Evolutionary conservation across 768 basidiomycete genomes (phyloP), one percentile per base, ranked within the genome.

Genomic region (Dioszegia hungarica): DNA sequence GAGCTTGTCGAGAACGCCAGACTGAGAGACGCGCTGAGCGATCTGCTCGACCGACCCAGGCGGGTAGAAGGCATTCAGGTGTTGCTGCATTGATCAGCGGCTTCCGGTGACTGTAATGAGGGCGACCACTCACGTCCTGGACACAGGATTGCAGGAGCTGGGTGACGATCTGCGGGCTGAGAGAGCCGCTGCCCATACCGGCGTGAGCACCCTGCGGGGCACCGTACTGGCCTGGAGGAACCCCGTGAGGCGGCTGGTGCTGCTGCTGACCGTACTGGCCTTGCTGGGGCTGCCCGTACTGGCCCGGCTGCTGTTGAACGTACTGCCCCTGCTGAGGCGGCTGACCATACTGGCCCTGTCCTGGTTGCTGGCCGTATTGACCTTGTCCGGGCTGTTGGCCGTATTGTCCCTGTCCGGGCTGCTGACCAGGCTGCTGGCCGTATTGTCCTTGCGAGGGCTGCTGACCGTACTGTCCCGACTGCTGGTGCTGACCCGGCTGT

Each of bases 51-150:
- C 66, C 0, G 62, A 53, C 9, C 71, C 69, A 9, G 74, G 75
- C 19, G 76, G 77, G 64, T 75, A 79, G 66, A 79, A 79, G 4
- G 73, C 68, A 48, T 63, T 53, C 47, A 79, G 61, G 41, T 76
- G 71, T 73, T 78, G 76, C 64, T 76, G 52, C 3, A 33, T 25
- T 20, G 19, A n/a, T 54, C 46, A 60, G 58, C 58, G 9, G 17
- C n/a, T 24, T 46, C n/a, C 2, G 52, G 38, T 20, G 40, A 29
- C 14, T 36, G 29, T 15, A 10, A n/a, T 19, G 33, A 55, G 6
- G 19, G 52, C 8, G 12, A 22, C n/a, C 14, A 47, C 29, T 29
- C 28, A 57, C 34, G 22, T 39, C 38, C 19, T 37, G 56, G 25
- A 56, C 38, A 40, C 54, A 46, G 19, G 22, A 31, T 9, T 54